Evolutionary conservation across 306 rosid genomes (phyloP).

Genomic region (Castanea mollissima): DNA sequence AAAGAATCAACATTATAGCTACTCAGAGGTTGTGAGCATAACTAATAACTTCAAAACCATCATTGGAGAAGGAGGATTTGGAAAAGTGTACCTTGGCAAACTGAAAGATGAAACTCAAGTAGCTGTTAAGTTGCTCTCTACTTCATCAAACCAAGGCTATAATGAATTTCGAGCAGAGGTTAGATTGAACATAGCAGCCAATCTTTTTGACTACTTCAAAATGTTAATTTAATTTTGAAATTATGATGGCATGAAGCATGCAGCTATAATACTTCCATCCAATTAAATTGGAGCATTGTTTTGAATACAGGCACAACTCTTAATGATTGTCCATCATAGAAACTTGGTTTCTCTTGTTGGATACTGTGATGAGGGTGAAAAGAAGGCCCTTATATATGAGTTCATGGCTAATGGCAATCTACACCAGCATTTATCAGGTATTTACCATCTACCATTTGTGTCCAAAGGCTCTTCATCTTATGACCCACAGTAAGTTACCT

Average conservation of each 20-base stretch:
- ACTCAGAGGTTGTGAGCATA: conserved; percentile 23
- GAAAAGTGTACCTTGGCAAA: conserved; percentile 33
- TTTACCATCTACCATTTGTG: neutral
- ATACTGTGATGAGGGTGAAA: conserved; percentile 14
- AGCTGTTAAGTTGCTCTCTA: conserved; percentile 45
- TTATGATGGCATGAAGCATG: too few relatives aligned
- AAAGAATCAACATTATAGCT: conserved; percentile 23
- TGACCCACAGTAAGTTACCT: too few relatives aligned
- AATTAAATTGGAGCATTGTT: too few relatives aligned
- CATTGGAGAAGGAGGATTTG: conserved; percentile 54
- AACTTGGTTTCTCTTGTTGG: conserved; percentile 35
- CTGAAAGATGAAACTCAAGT: conserved; percentile 29
- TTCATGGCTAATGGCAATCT: conserved; percentile 26
- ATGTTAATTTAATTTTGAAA: too few relatives aligned
- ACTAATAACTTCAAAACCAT: conserved; percentile 33
- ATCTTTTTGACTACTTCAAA: too few relatives aligned
- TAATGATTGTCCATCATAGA: conserved; percentile 27
- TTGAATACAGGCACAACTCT: conserved; percentile 18
- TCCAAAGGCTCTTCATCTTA: too few relatives aligned
- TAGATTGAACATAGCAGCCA: too few relatives aligned
- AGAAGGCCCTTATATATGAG: conserved; percentile 31
- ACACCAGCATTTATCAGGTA: conserved; percentile 6
- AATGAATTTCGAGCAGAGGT: conserved; percentile 2
- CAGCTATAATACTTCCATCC: too few relatives aligned
- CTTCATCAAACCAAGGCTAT: conserved; percentile 37